Evolutionary conservation across 306 rosid species (phyloP), one percentile per base, ranked within the genome.

Genomic region (Pterocarpus macrocarpus): DNA sequence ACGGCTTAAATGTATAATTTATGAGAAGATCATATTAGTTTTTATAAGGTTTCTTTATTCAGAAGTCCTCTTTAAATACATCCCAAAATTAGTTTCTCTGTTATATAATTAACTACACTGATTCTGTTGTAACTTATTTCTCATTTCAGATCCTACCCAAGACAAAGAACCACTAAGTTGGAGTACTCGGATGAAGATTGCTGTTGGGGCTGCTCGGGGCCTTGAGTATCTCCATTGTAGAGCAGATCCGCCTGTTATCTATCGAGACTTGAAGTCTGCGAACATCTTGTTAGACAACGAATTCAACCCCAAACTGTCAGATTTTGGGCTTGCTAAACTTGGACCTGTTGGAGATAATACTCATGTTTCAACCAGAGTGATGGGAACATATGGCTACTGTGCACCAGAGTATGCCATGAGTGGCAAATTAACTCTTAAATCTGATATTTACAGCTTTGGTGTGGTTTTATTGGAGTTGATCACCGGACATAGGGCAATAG

Each of bases 391-490:
- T 56, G 97, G 99, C 53, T 92, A 95, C 87, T 93, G 99, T 71
- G 99, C 99, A 7, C 99, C 99, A 32, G 99, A 96, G 83, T 96
- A 96, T 16, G 98, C 98, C 62, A 96, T 96, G 98, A 93, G 97
- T 57, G 99, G 99, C 41, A 93, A 93, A 79, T 84, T 93, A 88
- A 96, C 99, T 8, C 94, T 93, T 67, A 96, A 96, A 80, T 96
- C 99, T 47, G 99, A 96, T 88, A 93, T 96, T 59, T 96, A 96
- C 76, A 88, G 99, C 90, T 90, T 96, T 84, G 99, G 99, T 38
- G 99, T 96, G 80, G 98, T 96, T 76, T 83, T 96, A 82, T 85
- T 96, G 92, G 99, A 96, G 91, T 83, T 96, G 80, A 89, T 96
- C 81, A 90, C 99, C 1, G 99, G 99, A 49, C 92, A 92, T 12